Evolutionary conservation across 495 filamentous ascomycete species (phyloP), one percentile per base, ranked within the genome.

Genomic region (Penicillium soppii): DNA sequence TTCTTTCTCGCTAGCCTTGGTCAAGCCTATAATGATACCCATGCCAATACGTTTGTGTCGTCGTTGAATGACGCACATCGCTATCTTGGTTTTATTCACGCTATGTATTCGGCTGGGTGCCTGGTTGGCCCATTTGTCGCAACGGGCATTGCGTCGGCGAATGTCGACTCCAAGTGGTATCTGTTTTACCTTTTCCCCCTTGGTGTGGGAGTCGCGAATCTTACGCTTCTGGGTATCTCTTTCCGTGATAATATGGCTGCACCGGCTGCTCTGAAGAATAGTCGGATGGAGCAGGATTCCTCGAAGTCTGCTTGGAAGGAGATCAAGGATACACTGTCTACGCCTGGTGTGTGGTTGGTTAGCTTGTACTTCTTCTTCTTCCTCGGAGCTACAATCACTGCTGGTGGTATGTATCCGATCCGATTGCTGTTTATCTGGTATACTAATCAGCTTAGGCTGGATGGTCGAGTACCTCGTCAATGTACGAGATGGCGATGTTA

Each of bases 341-440:
- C 50, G 0, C 58, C 57, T 1, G 56, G 59, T 4, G 63, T 69
- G 23, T 67, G 66, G 66, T 32, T 69, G 3, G 9, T 65, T 4
- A 67, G 66, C 45, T 33, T 69, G 35, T 69, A 56, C 41, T 69
- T 69, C 54, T 65, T 67, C 48, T 67, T 67, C 47, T 65, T 69
- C 19, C 42, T 69, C 8, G 66, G 66, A 0, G 64, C 63, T 2
- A 35, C 42, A 8, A 65, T 63, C 7, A 67, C 66, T 1, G 61
- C 63, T 41, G 59, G 66, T 7, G 66, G 66, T 64, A 38, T n/a
- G 57, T 43, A 1, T 21, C n/a, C n/a, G n/a, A n/a, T n/a, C n/a
- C n/a, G n/a, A n/a, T n/a, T n/a, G n/a, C n/a, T n/a, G n/a, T n/a
- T n/a, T n/a, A n/a, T n/a, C n/a, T n/a, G n/a, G n/a, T n/a, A n/a